Percentiles rank a stretch among this genome's conserved stretches.
Evolutionary conservation across 2,329 filamentous ascomycete genomes (phyloP).

Genomic region (Pseudocercospora eumusae): DNA sequence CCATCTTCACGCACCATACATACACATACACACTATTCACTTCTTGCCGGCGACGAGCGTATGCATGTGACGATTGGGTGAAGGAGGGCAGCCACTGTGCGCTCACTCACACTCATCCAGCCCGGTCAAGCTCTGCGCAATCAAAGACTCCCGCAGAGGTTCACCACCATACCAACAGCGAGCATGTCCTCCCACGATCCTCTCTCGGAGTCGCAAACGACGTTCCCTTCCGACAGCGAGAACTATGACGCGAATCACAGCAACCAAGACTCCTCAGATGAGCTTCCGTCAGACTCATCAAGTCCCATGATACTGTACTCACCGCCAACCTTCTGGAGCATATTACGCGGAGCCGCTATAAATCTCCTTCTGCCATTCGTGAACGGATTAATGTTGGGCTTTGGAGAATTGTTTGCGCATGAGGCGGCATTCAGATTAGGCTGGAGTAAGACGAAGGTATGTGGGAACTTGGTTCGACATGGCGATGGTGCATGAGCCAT

Average conservation of each 20-base stretch:
- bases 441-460: constrained; percentile 91
- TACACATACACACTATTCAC: not conserved
- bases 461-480: constrained; percentile 31
- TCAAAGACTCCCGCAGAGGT: not conserved
- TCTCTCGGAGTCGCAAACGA: constrained; percentile 72
- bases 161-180: not conserved
- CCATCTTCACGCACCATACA: constrained; percentile 11
- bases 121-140: no score
- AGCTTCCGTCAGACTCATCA: constrained; percentile 62
- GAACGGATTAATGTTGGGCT: constrained; percentile 97
- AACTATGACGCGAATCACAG: constrained; percentile 65
- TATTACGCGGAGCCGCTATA: constrained; percentile 86
- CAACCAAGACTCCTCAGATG: constrained; percentile 55
- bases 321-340: constrained; percentile 81
- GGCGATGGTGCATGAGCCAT: not conserved
- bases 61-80: constrained; percentile 5
- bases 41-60: not conserved
- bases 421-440: constrained; percentile 91
- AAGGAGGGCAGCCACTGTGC: not conserved
- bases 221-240: constrained; percentile 80
- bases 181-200: constrained; percentile 20
- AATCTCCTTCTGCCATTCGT: constrained; percentile 94
- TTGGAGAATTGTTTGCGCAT: constrained; percentile 94
- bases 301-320: constrained; percentile 80
- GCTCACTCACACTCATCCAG: no score